Evolutionary conservation across 139 green algal species (phyloP), one percentile per base, ranked within the genome.

Genomic region (Gonium pectorale): DNA sequence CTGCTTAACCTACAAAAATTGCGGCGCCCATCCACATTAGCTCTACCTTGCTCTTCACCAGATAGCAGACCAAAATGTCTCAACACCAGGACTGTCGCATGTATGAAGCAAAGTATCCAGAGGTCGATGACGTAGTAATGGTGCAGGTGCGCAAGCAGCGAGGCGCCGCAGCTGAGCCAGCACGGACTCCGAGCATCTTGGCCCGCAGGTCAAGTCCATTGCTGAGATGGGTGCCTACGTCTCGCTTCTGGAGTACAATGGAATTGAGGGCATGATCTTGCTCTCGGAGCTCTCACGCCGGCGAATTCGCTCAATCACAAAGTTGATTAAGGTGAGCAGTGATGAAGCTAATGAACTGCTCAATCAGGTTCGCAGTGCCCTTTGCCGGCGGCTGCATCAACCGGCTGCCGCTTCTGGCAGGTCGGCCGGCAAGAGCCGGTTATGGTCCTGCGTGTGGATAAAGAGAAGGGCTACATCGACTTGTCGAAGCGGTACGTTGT

Each of bases 401-500:
- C 22, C 49, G 71, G 71, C 49, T 67, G 51, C 13, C 22, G 22
- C 8, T 51, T 38, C 26, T 62, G 31, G 35, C 89, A 97, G 94
- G 96, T 99, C 27, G 97, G 97, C 15, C 87, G 97, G 29, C 95
- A 99, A 90, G 98, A 99, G 85, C 96, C 97, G 0, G 97, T 99
- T n/a, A 99, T 99, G 98, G 97, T 99, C 75, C 93, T 99, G 59
- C 95, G 97, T 89, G 97, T 99, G 79, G 97, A 99, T 90, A 98
- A 99, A 81, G 97, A 99, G 80, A 99, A 99, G 90, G 97, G 97
- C 0, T 99, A 99, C 93, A 99, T 99, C 71, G 97, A 99, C 80
- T 86, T 99, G 33, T 99, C 96, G 49, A 99, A 99, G 88, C 89
- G 97, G 92, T 93, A 41, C 6, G 68, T n/a, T n/a, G n/a, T n/a